phyloP scores from a whole-genome alignment of 805 yeast species.

The Candida peoriensis region DNA sequence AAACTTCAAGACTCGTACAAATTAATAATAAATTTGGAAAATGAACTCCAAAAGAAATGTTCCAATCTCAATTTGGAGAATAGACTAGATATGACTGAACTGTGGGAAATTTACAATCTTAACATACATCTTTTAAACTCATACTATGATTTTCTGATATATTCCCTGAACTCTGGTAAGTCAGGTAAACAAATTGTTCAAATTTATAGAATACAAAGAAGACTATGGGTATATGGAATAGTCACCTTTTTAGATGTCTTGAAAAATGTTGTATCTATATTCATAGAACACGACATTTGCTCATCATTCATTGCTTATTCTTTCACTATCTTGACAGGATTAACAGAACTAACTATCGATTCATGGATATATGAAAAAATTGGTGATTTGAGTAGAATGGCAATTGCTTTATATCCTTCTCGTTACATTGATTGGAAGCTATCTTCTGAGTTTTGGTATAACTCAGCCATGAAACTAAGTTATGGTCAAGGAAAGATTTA shows the following conservation, averaged over 20 bases:
- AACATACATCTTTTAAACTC: conserved; percentile 62
- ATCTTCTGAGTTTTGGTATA: conserved; percentile 81
- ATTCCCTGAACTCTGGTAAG: conserved; percentile 68
- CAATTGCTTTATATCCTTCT: conserved; percentile 77
- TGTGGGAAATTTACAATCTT: conserved; percentile 69
- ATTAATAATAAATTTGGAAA: conserved; percentile 61
- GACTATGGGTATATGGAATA: conserved; percentile 84
- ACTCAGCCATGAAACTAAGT: conserved; percentile 62
- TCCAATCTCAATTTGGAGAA: conserved; percentile 51
- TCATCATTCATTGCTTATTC: conserved; percentile 71
- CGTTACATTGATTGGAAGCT: conserved; percentile 82
- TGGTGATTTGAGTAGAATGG: conserved; percentile 85
- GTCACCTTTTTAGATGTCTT: conserved; percentile 75
- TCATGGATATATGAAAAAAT: conserved; percentile 73
- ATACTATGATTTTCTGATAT: conserved; percentile 65
- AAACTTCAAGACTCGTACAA: conserved; percentile 73
- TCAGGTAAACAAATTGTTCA: conserved; percentile 76
- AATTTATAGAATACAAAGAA: conserved; percentile 69
- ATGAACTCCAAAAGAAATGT: conserved; percentile 67
- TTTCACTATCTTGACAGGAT: conserved; percentile 44
- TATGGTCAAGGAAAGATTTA: conserved; percentile 84
- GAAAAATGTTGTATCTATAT: conserved; percentile 67
- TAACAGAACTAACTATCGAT: conserved; percentile 29
- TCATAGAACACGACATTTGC: conserved; percentile 74
- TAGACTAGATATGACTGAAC: conserved; percentile 52